A percentile compares a stretch with the other conserved stretches of the same genome.
phyloP scores from a whole-genome alignment of 2,329 filamentous ascomycete species.

The Epichloe gansuensis region DNA sequence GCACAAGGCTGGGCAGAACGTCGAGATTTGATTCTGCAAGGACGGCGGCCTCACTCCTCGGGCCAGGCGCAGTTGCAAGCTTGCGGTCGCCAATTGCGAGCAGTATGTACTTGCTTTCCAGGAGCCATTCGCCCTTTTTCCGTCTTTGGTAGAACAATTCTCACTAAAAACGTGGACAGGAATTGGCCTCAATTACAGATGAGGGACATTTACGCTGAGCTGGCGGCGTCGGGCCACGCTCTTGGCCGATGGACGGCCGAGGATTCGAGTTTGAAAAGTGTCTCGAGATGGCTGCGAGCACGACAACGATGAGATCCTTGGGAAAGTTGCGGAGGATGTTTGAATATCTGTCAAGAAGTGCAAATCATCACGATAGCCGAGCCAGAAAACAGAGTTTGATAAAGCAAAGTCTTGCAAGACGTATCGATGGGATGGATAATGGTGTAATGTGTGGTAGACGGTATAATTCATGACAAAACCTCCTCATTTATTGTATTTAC shows the following conservation, averaged over 20 bases:
- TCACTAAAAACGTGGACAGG: constrained; percentile 26
- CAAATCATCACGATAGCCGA: neutral
- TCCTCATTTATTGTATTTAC: neutral
- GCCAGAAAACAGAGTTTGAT: neutral
- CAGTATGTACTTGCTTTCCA: constrained; percentile 28
- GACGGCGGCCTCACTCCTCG: constrained; percentile 33
- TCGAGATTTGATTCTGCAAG: constrained; percentile 40
- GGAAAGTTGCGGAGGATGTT: neutral
- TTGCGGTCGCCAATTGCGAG: constrained; percentile 45
- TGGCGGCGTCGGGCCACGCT: constrained; percentile 38
- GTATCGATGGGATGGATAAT: neutral
- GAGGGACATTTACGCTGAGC: constrained; percentile 43
- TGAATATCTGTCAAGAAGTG: no score
- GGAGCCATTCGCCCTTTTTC: neutral
- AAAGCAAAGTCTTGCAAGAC: neutral
- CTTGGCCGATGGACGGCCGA: constrained; percentile 52
- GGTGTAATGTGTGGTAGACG: neutral
- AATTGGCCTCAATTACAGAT: constrained; percentile 46
- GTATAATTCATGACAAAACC: neutral
- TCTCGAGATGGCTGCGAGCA: constrained; percentile 45
- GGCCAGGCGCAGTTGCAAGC: constrained; percentile 37
- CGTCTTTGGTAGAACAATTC: neutral
- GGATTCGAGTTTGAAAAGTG: constrained; percentile 44
- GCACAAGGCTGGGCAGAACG: constrained; percentile 47
- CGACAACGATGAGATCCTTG: constrained; percentile 13